Percentiles rank a stretch among this genome's conserved stretches.
Conservation (phyloP, 1,139 yeast species). For the Yamadazyma triangularis region DNA sequence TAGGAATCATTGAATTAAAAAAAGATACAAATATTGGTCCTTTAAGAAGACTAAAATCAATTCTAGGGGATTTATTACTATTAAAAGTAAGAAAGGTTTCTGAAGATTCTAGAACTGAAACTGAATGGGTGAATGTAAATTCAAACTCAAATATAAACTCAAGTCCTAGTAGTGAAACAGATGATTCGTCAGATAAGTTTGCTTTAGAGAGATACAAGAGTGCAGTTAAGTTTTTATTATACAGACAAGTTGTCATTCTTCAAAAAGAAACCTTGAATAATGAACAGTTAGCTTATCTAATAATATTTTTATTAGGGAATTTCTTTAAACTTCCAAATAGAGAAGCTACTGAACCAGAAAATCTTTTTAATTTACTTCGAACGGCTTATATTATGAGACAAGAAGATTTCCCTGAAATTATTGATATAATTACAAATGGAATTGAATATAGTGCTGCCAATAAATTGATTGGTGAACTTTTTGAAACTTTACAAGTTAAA, state of each 20-base stretch:
- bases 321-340: conserved; percentile 20
- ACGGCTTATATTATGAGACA: conserved; percentile 32
- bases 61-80: conserved; percentile 9
- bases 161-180: too few species aligned
- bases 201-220: conserved; percentile 10
- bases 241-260: conserved; percentile 41
- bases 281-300: conserved; percentile 26
- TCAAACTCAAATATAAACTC: too few species aligned
- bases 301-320: conserved; percentile 28
- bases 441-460: conserved; percentile 14
- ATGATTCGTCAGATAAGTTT: too few species aligned
- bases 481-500: conserved; percentile 23
- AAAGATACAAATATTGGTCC: conserved; percentile 7
- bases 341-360: conserved; percentile 16
- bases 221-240: conserved; percentile 31
- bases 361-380: conserved; percentile 34
- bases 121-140: conserved; percentile 3
- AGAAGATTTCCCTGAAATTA: conserved; percentile 18
- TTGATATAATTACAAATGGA: conserved; percentile 14
- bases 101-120: conserved; percentile 6
- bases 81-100: conserved; percentile 20
- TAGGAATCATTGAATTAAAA: conserved; percentile 30
- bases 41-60: conserved; percentile 2
- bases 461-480: conserved; percentile 24
- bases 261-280: conserved; percentile 26